Base-by-base conservation (phyloP, 2,329 filamentous ascomycete species). In the Aspergillus carbonarius region DNA sequence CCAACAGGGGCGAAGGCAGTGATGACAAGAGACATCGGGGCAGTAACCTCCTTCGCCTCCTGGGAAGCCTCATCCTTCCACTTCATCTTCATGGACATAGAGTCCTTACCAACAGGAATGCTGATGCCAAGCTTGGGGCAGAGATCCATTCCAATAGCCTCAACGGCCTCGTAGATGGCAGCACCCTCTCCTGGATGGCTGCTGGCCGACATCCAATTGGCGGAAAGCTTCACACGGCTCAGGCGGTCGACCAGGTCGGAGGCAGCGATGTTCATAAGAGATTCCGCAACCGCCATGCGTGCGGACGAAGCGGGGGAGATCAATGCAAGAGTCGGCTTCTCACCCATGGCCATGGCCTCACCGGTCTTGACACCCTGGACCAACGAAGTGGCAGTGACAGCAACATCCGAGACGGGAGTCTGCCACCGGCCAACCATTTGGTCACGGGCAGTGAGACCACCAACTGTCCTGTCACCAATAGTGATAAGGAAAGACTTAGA, bases 191-290 rank as follows among this genome's bases (percentile, higher is more conserved):
- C 95, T 20, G 91, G 88, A 73, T 97, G 92, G 71, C 88, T 92
- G 60, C 93, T 91, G n/a, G 93, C 93, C 3, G 92, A 93, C 95
- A 98, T 98, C 93, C 93, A 99, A 79, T 99, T 98, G 51, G 93
- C 93, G 3, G 93, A 97, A 9, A 98, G 84, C 72, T 93, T 89
- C 61, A 98, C 88, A 44, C 91, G 87, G 60, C 85, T 85, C 53
- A 98, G 80, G 55, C 90, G 87, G 47, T 89, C 90, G 57, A 88
- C 83, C 20, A 89, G 78, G 72, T 90, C 83, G 18, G 88, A 91
- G 56, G 95, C 95, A 37, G 91, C 92, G 59, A 99, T 82, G 75
- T 99, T 99, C 85, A 96, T 88, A 60, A 99, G 81, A 60, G 90
- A 92, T 78, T 99, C 95, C 1, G 89, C 93, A 59, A 99, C 93